Evolutionary conservation across 2,329 filamentous ascomycete species (phyloP).

Genomic region (Cordyceps pruinosa): DNA sequence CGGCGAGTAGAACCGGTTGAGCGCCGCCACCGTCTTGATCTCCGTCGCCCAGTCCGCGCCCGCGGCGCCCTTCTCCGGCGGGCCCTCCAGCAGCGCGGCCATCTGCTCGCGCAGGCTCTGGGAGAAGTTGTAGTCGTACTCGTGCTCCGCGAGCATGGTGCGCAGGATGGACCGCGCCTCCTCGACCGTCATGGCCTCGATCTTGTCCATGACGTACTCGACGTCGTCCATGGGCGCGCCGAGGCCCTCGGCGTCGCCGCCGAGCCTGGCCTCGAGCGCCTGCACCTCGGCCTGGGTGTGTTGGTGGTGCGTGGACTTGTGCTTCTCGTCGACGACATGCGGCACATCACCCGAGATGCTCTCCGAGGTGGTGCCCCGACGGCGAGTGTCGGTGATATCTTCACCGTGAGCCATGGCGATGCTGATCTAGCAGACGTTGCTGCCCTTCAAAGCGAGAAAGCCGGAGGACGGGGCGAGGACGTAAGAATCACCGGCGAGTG

Average conservation of each 20-base stretch:
- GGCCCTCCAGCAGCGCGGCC: constrained; percentile 13
- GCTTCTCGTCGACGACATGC: background rate
- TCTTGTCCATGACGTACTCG: constrained; percentile 19
- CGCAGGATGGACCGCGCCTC: constrained; percentile 17
- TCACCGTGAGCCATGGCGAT: background rate
- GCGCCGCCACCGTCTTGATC: constrained; percentile 9
- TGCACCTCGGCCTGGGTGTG: background rate
- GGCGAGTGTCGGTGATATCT: background rate
- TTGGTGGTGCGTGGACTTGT: background rate
- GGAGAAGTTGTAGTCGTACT: constrained; percentile 22
- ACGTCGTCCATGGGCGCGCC: constrained; percentile 19
- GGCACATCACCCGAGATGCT: background rate
- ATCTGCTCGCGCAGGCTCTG: constrained; percentile 16
- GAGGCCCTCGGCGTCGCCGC: constrained; percentile 10
- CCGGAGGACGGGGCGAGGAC: no score
- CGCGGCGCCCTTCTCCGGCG: constrained; percentile 13
- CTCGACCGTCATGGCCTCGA: constrained; percentile 17
- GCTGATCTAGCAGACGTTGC: no score
- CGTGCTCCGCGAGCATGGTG: constrained; percentile 17
- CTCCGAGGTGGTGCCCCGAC: background rate
- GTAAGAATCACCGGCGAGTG: no score
- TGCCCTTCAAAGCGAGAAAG: no score
- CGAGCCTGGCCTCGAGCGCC: background rate
- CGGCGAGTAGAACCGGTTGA: constrained; percentile 10
- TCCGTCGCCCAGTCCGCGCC: constrained; percentile 7